Base-by-base conservation (phyloP, 306 rosid genomes). In the Dalbergia cochinchinensis region DNA sequence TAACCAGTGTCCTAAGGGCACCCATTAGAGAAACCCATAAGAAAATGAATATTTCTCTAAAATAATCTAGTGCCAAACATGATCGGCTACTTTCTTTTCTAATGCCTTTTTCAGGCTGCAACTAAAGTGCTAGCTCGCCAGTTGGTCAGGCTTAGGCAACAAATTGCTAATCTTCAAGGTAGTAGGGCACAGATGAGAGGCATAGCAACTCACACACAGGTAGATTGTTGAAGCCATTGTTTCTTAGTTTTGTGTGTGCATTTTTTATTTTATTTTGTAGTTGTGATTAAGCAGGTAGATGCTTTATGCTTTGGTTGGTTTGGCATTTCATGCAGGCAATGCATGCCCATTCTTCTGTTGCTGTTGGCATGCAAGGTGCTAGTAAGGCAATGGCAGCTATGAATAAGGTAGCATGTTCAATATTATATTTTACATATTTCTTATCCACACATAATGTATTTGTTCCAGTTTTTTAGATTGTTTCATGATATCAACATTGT, bases 161-260 rank as follows among this genome's bases (percentile, higher is more conserved):
- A 96, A 76, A 90, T 96, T 57, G 88, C 97, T 64, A 96, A 96
- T 80, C 94, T 96, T 80, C 99, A 93, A 82, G 96, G 98, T 51
- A 93, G 99, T 90, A 88, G 99, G 84, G 99, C 99, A 89, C 99
- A 96, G 85, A 91, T 96, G 96, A 91, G 98, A 89, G 99, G 99
- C 81, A 86, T 96, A 74, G 92, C 99, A 73, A 96, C 97, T 87
- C 99, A 96, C 78, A 96, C 99, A 1, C 98, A 96, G 96, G 99
- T 93, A 5, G 57, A 42, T 69, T 85, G 47, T 69, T 69, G 35
- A 60, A 74, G 57, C 20, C 39, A 65, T 76, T 71, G 9, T 11
- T 20, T 59, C 13, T 59, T 44, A 11, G 72, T 65, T 68, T 37
- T 39, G 26, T 58, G 47, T 60, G 42, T 6, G 41, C 41, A 37